Evolutionary conservation across 768 basidiomycete genomes (phyloP), one percentile per base, ranked within the genome.

Genomic region (Austroboletus festivus): DNA sequence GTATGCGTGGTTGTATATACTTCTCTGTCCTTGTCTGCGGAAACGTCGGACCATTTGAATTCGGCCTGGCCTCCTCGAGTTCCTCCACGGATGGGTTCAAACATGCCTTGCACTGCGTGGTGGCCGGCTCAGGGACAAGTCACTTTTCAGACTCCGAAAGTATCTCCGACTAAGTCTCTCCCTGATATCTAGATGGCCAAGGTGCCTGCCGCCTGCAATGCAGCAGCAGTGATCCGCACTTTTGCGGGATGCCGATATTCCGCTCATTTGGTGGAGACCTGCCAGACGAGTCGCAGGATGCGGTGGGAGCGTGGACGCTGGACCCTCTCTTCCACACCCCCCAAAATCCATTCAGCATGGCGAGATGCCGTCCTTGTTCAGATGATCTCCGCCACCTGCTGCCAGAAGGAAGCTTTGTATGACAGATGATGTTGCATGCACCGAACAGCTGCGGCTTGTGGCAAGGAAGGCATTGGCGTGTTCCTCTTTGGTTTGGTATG

Each of bases 1-100:
- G n/a, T n/a, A 38, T 13, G 18, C 33, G 20, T 38, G 33, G 42
- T 34, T 21, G 28, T 38, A 56, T 71, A 43, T 44, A 92, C 93
- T 74, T 94, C 93, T 69, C 88, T 79, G 70, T 94, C 93, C 69
- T 94, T 94, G 71, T 94, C 93, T 48, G 86, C 88, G 35, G 89
- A 85, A 8, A 90, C 89, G 57, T 93, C 91, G 11, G 86, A 63
- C 90, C 90, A 93, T 68, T 91, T 91, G 76, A 93, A 93, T 59
- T 92, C 88, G 41, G 84, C 90, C 58, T 89, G 87, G 3, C 90
- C 90, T n/a, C 90, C 90, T 48, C 90, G 81, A 19, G 89, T 93
- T n/a, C 90, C 90, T 38, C 88, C 90, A 44, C 90, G 80, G 33
- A 89, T 80, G 10, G 89, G 89, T 64, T 91, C 88, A 56, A 88